Conservation (phyloP, 768 basidiomycete species). For the Suillus clintonianus region DNA sequence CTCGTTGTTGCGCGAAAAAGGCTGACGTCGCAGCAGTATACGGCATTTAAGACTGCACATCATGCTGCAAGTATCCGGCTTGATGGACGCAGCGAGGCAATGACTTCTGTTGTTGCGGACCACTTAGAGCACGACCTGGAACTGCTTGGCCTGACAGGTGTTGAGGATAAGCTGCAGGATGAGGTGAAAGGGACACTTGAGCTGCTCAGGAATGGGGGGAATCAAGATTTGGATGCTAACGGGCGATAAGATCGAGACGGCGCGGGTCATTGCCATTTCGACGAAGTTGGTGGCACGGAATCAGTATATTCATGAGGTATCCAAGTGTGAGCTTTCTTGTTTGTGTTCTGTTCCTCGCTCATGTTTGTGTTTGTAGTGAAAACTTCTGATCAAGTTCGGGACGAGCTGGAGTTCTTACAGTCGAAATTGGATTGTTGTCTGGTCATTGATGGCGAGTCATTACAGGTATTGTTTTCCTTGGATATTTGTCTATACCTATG, state of each 20-base stretch:
- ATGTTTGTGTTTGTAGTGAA: constrained; percentile 58
- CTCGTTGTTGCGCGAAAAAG: constrained; percentile 88
- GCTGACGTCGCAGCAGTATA: constrained; percentile 67
- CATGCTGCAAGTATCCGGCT: constrained; percentile 78
- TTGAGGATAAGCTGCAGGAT: constrained; percentile 98
- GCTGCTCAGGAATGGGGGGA: constrained; percentile 86
- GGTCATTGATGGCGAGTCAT: constrained; percentile 96
- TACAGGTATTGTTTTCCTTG: constrained; percentile 63
- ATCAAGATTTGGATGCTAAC: constrained; percentile 99
- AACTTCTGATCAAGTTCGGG: constrained; percentile 77
- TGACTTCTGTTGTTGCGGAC: constrained; percentile 71
- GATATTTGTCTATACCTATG: not conserved
- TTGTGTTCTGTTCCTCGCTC: not conserved
- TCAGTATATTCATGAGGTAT: constrained; percentile 96
- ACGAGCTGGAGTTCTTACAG: constrained; percentile 91
- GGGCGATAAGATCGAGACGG: constrained; percentile 98
- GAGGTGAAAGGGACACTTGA: constrained; percentile 95
- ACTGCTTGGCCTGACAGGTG: constrained; percentile 92
- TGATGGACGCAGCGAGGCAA: constrained; percentile 81
- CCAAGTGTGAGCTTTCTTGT: constrained; percentile 63
- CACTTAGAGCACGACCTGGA: constrained; percentile 89
- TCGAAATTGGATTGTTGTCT: constrained; percentile 96
- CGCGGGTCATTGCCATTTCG: constrained; percentile 96
- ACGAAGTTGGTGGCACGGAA: constrained; percentile 94
- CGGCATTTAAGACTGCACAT: constrained; percentile 69